Base-by-base conservation (phyloP, 768 basidiomycete species). In the Boletus tomentosulus region DNA sequence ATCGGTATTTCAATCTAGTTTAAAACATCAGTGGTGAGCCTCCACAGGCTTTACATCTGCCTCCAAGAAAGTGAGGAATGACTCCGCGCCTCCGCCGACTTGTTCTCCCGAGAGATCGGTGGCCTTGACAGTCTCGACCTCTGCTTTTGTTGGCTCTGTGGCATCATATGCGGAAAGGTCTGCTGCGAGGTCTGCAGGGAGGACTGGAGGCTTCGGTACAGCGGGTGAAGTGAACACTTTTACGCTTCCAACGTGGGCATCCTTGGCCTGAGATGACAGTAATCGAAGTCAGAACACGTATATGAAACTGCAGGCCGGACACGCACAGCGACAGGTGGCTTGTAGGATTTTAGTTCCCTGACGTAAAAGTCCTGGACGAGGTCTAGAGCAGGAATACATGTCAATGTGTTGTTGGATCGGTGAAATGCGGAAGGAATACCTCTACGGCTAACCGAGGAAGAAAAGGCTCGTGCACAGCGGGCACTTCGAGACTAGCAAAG, bases 281-380 rank as follows among this genome's bases (percentile, higher is more conserved):
- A 27, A 27, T 8, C 33, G 27, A 43, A 9, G 42, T 56, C 33
- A 57, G 53, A 27, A 16, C 19, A 28, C n/a, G 31, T 35, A 47
- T 4, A 34, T 3, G 25, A 48, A 37, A 6, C 6, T 4, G 46
- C 16, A 27, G 13, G 35, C 0, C 3, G 4, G 25, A 42, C n/a
- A 79, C 90, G 70, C 64, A 94, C 93, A 44, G 68, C 71, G 6
- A 83, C 74, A 34, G 84, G 75, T 38, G 90, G 79, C 78, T 92
- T 96, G 83, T 95, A 98, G 5, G 81, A 71, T 74, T 89, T 95
- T 64, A 98, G 79, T 76, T 96, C 89, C 66, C 80, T 85, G 62
- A 98, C 63, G 74, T 98, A 98, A 52, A 97, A 70, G 59, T 97
- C 93, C 81, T 95, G 90, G 50, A 98, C 79, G 67, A 95, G 78